Evolutionary conservation across 192 early-diverging fungal species (phyloP).

Genomic region (Gorgonomyces haynaldii): DNA sequence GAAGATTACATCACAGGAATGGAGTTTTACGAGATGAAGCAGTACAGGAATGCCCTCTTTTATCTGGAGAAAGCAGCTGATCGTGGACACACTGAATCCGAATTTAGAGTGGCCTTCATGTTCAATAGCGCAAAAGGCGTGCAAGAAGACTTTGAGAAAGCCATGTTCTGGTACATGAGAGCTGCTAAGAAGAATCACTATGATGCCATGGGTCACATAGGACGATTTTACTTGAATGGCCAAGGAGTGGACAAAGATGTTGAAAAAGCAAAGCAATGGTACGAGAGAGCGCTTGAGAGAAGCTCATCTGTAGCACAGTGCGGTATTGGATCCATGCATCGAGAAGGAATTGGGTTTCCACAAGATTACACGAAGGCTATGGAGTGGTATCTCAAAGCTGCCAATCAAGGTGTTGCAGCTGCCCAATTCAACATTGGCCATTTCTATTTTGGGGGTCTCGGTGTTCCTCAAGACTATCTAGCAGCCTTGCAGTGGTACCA

Average conservation of each 20-base stretch:
- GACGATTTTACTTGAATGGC: slow-evolving; percentile 36
- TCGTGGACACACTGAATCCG: background rate
- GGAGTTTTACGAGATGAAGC: background rate
- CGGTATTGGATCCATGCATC: background rate
- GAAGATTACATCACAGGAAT: slow-evolving; percentile 2
- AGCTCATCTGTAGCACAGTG: slow-evolving; percentile 41
- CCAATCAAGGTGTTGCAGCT: background rate
- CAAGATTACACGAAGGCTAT: slow-evolving; percentile 10
- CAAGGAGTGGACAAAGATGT: background rate
- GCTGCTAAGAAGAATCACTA: slow-evolving; percentile 2
- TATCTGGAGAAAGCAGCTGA: background rate
- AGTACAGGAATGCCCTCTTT: background rate
- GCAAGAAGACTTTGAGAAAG: background rate
- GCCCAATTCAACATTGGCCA: slow-evolving; percentile 1
- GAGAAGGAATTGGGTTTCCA: slow-evolving; percentile 7
- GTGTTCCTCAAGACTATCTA: background rate
- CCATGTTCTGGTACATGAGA: background rate
- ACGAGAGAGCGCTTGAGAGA: slow-evolving; percentile 30
- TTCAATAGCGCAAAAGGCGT: background rate
- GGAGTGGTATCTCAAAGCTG: slow-evolving; percentile 12
- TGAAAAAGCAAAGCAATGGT: slow-evolving; percentile 1
- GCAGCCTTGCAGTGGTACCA: slow-evolving; percentile 4
- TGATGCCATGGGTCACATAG: slow-evolving; percentile 10
- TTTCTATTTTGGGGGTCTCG: slow-evolving; percentile 2
- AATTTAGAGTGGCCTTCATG: background rate